Base-by-base conservation (phyloP, 2,329 filamentous ascomycete species). In the Sporothrix globosa region DNA sequence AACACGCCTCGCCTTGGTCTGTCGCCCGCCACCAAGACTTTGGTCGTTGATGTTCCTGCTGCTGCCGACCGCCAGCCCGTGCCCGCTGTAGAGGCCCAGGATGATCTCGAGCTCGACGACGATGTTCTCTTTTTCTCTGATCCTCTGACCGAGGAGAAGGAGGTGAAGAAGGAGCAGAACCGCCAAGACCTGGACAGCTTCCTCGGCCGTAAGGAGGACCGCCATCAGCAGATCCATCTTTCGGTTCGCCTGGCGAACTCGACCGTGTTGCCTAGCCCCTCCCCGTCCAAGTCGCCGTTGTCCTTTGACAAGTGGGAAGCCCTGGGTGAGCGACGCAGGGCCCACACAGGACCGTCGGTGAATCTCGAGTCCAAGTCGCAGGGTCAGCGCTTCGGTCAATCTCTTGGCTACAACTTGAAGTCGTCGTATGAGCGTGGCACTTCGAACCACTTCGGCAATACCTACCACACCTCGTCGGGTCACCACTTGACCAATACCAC, bases 291-390 rank as follows among this genome's bases (percentile, higher is more conserved):
- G 27, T 92, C 92, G 82, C 87, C 87, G 69, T 82, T 76, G 74
- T 77, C 77, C 54, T 73, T 92, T 68, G 95, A 97, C 81, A 97
- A 97, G 79, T 98, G 95, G 95, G 88, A 91, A 30, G 92, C 89
- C 14, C 85, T 98, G 65, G 95, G 95, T 73, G 91, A 97, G 78
- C 91, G 91, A 76, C 88, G 95, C 69, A 90, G 93, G 72, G 92
- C 88, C 71, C 87, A 86, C 77, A 82, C 80, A 41, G 85, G 86
- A 61, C 80, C 82, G 61, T 82, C 84, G 72, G 82, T 86, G 74
- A 75, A 82, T 39, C 81, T 83, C 50, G 72, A 72, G 46, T 66
- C 73, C 52, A 86, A 84, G 78, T 82, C 83, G 74, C 83, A 84
- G 60, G 83, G 85, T 69, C 87, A 85, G 75, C 81, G 81, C 6